phyloP scores from a whole-genome alignment of 371 early-diverging fungal genomes.

The Mucor circinelloides region DNA sequence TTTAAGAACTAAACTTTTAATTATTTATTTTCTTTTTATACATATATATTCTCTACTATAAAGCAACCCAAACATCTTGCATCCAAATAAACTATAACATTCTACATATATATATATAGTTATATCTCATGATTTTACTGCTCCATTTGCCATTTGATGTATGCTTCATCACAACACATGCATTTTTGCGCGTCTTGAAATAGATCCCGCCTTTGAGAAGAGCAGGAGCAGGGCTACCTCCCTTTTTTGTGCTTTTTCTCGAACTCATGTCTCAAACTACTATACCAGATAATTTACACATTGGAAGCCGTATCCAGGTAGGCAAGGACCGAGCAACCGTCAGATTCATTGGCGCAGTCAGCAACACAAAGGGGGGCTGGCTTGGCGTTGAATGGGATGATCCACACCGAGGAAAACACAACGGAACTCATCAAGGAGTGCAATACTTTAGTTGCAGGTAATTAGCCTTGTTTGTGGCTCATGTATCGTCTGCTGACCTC shows the following conservation, averaged over 20 bases:
- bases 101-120: not conserved
- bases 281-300: constrained; percentile 9
- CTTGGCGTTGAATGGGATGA: constrained; percentile 92
- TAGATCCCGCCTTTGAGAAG: not conserved
- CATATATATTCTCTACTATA: not conserved
- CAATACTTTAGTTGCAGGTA: constrained; percentile 75
- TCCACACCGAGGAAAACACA: constrained; percentile 80
- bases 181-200: not conserved
- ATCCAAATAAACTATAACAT: not conserved
- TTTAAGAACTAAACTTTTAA: constrained; percentile 48
- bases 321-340: constrained; percentile 61
- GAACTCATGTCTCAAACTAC: not conserved
- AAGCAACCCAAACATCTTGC: not conserved
- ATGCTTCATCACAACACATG: not conserved
- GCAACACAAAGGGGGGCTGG: constrained; percentile 69
- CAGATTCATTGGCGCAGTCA: constrained; percentile 68
- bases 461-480: not conserved
- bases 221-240: not conserved
- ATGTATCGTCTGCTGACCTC: not conserved
- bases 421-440: constrained; percentile 65
- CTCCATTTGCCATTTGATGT: not conserved
- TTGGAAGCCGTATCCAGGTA: constrained; percentile 48
- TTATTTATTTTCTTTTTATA: not conserved
- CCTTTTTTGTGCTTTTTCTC: not conserved
- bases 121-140: too few species aligned